A percentile compares a stretch with the other conserved stretches of the same genome.
These are phyloP conservation scores for Sporormia fimetaria DNA, from an alignment of 495 filamentous ascomycete genomes.

Conservation along the genomic window DNA sequence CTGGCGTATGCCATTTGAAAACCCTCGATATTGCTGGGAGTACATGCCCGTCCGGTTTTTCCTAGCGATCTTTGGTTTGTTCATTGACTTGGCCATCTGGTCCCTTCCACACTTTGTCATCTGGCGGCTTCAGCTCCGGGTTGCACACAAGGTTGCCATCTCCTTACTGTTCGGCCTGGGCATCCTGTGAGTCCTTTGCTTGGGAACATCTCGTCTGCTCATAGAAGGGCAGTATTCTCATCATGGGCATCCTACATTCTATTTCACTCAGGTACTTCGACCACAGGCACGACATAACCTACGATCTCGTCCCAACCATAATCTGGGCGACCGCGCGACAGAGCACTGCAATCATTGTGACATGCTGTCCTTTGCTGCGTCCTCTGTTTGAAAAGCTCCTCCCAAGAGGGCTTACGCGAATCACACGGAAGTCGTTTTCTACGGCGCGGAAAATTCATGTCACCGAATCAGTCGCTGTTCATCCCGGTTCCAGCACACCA, in stretches of 20 bases:
- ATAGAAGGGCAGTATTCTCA: constrained; percentile 6
- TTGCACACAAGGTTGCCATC: constrained; percentile 16
- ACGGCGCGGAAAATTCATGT: constrained; percentile 2
- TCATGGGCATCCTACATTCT: constrained; percentile 8
- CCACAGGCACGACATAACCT: constrained; percentile 2
- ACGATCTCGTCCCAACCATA: constrained; percentile 1
- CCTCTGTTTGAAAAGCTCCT: constrained; percentile 14
- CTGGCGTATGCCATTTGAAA: constrained; percentile 7
- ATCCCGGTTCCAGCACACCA: constrained; percentile 1
- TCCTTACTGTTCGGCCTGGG: constrained; percentile 13
- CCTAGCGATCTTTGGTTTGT: neutral
- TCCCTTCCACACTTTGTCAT: constrained; percentile 16
- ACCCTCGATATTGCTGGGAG: constrained; percentile 6
- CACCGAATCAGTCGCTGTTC: constrained; percentile 9
- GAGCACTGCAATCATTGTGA: constrained; percentile 10
- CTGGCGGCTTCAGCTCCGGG: constrained; percentile 10
- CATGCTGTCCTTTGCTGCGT: constrained; percentile 18
- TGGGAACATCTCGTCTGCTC: neutral
- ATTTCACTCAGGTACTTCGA: neutral
- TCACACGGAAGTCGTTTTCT: neutral
- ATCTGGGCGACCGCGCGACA: constrained; percentile 16
- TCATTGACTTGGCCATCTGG: constrained; percentile 13
- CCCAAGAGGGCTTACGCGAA: constrained; percentile 4
- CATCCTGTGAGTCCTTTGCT: constrained; percentile 7
- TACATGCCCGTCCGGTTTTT: constrained; percentile 4